These are phyloP conservation scores for Talaromyces ruber DNA, from an alignment of 495 filamentous ascomycete genomes.

Conservation along the genomic window DNA sequence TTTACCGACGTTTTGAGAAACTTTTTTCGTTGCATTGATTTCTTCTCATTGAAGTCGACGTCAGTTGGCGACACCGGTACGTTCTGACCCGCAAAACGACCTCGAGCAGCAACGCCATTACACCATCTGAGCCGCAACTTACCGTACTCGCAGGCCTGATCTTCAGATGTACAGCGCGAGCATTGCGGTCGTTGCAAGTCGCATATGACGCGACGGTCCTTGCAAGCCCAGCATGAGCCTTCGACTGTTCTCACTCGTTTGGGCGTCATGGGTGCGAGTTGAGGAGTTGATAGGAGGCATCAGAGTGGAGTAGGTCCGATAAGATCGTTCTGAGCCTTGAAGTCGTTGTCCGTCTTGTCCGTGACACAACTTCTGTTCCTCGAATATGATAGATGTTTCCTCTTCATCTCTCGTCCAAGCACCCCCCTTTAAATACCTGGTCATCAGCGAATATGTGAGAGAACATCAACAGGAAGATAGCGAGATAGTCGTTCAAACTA, in stretches of 20 bases:
- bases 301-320: background rate
- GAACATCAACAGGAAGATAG: background rate
- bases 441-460: background rate
- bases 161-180: slow-evolving; percentile 21
- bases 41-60: slow-evolving; percentile 7
- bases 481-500: background rate
- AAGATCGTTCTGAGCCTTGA: background rate
- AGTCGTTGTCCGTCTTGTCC: background rate
- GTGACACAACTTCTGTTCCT: background rate
- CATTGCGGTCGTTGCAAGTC: slow-evolving; percentile 21
- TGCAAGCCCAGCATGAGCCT: slow-evolving; percentile 30
- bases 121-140: slow-evolving; percentile 26
- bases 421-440: background rate
- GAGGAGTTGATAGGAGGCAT: background rate
- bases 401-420: background rate
- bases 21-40: background rate
- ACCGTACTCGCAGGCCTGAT: slow-evolving; percentile 24
- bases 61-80: slow-evolving; percentile 14
- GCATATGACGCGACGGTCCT: slow-evolving; percentile 28
- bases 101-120: slow-evolving; percentile 17
- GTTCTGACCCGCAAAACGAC: slow-evolving; percentile 21
- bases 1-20: slow-evolving; percentile 4
- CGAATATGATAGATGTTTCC: background rate
- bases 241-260: slow-evolving; percentile 27
- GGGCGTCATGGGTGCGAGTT: slow-evolving; percentile 9